Base-by-base conservation (phyloP, 176 grass and related monocot genomes). In the Oryza nivara region DNA sequence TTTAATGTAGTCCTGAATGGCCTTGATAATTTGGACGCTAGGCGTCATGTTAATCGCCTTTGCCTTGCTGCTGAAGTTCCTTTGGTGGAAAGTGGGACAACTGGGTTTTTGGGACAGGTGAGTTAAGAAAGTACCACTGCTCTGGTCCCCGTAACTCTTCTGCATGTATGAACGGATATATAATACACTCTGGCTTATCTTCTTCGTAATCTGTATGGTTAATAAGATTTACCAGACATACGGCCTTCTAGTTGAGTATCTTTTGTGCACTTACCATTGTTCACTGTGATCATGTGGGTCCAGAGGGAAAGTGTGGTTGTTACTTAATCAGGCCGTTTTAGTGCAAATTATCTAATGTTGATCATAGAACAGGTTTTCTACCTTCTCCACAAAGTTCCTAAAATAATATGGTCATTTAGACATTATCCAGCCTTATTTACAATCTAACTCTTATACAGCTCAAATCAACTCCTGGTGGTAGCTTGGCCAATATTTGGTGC, bases 11-110 rank as follows among this genome's bases (percentile, higher is more conserved):
- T 96, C 67, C 66, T 99, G 72, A 99, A 99, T 88, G 97, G 97
- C 68, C 93, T 99, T 65, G 97, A 99, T 92, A 99, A 99, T 68
- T 87, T 99, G 84, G 97, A 99, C 86, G 97, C 97, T 87, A 92
- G 97, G 73, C 86, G 97, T 6, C 93, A 99, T 88, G 97, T 99
- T 79, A 99, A 99, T 70, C 92, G 97, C 26, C 97, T 99, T 72
- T 96, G 93, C 88, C 92, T 99, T 70, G 93, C 97, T 89, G 97
- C 93, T 86, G 93, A 96, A 83, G 89, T 99, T 80, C 97, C 97
- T 56, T 90, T 99, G 76, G 90, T 99, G 65, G 97, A 99, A 91
- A 99, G 97, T 91, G 97, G 97, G 28, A 96, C 97, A 5, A 99
- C 97, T 65, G 97, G 97, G 14, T 99, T 99, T 86, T 83, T 99